Conservation (phyloP, 768 basidiomycete genomes). For the Sporobolomyces roseus region DNA sequence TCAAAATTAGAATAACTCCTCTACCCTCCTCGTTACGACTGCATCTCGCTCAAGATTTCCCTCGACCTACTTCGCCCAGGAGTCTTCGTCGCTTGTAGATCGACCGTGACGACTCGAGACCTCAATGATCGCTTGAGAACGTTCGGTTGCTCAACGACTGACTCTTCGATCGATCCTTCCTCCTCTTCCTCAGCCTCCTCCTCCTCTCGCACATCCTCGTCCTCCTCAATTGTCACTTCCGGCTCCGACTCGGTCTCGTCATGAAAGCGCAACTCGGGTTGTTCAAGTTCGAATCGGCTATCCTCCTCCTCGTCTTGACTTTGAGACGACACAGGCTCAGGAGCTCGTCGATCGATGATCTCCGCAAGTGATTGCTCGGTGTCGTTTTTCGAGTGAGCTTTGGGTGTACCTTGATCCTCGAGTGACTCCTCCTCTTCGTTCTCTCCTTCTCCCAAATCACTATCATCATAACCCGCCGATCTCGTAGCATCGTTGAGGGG, state of each 20-base stretch:
- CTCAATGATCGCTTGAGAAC: no score
- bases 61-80: no score
- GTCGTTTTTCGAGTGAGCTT: constrained; percentile 1
- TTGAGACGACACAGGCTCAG: not conserved
- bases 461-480: constrained; percentile 21
- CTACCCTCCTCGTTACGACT: no score
- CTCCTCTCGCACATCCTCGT: not conserved
- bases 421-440: not conserved
- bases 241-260: constrained; percentile 29
- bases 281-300: constrained; percentile 28
- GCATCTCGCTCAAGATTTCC: no score
- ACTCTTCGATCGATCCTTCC: no score
- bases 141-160: no score
- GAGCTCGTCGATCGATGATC: not conserved
- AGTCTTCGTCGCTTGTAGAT: no score
- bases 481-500: constrained; percentile 37
- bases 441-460: constrained; percentile 12
- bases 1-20: no score
- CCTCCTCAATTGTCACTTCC: not conserved
- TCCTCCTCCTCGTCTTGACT: constrained; percentile 12
- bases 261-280: constrained; percentile 24
- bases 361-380: no score
- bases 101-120: no score
- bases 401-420: constrained; percentile 6
- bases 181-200: not conserved